Evolutionary conservation across 1,139 yeast genomes (phyloP), one percentile per base, ranked within the genome.

Genomic region (Yamadazyma triangularis): DNA sequence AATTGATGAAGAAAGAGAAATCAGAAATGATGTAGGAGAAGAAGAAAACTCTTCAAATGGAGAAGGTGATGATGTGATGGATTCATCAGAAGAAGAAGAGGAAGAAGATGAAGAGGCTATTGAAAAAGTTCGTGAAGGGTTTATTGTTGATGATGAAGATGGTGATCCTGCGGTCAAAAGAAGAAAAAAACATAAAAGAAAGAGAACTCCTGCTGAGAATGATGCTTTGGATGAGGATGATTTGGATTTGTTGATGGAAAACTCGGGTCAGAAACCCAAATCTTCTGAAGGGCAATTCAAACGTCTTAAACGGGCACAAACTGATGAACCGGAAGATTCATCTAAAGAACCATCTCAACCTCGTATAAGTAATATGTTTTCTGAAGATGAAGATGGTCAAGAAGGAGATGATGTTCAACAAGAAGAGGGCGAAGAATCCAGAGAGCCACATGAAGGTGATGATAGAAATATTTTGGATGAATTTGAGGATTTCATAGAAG

Each of bases 401-500:
- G 65, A 53, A 4, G n/a, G n/a, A n/a, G 70, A 52, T 13, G 70
- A 49, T 8, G 54, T 79, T 29, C 89, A 80, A 33, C 81, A 69
- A 2, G 71, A 58, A 10, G 74, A 60, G 15, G 69, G 57, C 9
- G 65, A 53, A 66, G 50, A 10, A 61, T 49, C 13, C 67, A 48
- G 8, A 7, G 15, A 11, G n/a, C 15, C 11, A 15, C 13, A 11
- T 22, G 24, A 48, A 66, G 68, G 63, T 8, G 68, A 51, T 14
- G 71, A 55, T 20, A 61, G 64, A 23, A 60, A 65, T 44, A 61
- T 64, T 28, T 51, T 79, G 45, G 95, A 88, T 51, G 98, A 91
- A 54, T 80, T 91, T 49, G 98, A 88, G 52, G 98, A 89, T 53
- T 91, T 91, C 61, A 91, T 91, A 47, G 98, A 89, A 56, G 97